Base-by-base conservation (phyloP, 352 stramenopile genomes). In the Phytophthora fragariae region DNA sequence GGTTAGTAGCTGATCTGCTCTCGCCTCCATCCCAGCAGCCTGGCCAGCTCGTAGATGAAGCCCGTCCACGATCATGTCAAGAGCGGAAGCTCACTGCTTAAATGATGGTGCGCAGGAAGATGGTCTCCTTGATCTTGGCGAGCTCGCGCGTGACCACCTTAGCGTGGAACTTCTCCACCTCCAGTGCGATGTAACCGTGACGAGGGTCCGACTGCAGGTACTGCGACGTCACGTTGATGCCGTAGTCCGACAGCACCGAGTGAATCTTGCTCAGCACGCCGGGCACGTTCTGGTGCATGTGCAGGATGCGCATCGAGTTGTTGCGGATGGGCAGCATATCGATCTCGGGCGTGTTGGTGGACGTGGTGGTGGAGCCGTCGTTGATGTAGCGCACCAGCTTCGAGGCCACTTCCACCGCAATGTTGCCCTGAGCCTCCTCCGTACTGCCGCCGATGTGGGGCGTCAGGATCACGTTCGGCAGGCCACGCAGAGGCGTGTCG, bases 361-460 rank as follows among this genome's bases (percentile, higher is more conserved):
- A 92, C 56, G 85, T 93, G 14, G 83, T 92, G 27, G 86, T 95
- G 76, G 86, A 89, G 61, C 88, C 88, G 33, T 92, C 80, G 78
- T 95, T 93, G 29, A 95, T 83, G 76, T 92, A 95, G 17, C 86
- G 88, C 70, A 95, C 85, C 24, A 95, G 72, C 64, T 95, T 95
- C 12, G 76, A 87, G 5, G 88, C 86, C 33, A 95, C 88, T 72
- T 95, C 88, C 29, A 93, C 86, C 11, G 89, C 89, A 65, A 96
- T 94, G 76, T 96, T 96, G 33, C 97, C 94, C 84, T 99, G 96
- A 1, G 97, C 96, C 79, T 99, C 97, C 73, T 97, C 94, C 10
- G 97, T 99, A 59, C 91, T 98, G 19, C 96, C 97, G 55, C 97
- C 97, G 70, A 99, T 96, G 74, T 99, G 97, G 2, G 97, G 97